Percentiles rank a stretch among this genome's conserved stretches.
phyloP scores from a whole-genome alignment of 805 yeast species.

The Zygosaccharomyces siamensis region DNA sequence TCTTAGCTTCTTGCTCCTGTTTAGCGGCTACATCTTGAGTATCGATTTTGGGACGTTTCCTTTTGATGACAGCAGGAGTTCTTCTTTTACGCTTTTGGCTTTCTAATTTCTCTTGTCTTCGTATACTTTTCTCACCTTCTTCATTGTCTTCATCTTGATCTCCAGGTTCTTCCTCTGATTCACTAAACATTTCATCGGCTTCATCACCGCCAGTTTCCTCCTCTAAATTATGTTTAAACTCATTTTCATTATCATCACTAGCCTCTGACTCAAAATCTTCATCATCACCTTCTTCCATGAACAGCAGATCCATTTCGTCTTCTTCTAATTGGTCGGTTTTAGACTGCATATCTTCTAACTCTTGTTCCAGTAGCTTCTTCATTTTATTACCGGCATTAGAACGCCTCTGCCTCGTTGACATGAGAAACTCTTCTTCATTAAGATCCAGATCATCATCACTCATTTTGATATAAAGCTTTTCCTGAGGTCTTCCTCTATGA shows the following conservation, averaged over 20 bases:
- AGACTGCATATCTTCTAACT: conserved; percentile 40
- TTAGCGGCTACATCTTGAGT: conserved; percentile 24
- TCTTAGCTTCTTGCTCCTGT: conserved; percentile 25
- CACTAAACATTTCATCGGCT: conserved; percentile 31
- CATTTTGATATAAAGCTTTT: conserved; percentile 4
- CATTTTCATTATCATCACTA: conserved; percentile 31
- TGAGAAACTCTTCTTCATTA: conserved; percentile 48
- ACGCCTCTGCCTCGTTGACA: conserved; percentile 71
- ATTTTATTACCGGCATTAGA: conserved; percentile 88
- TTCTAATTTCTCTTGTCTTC: conserved; percentile 37
- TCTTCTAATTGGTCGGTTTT: conserved; percentile 57
- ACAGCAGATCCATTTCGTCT: conserved; percentile 65
- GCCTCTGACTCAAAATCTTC: conserved; percentile 40
- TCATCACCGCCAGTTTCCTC: conserved; percentile 19
- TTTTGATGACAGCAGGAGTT: conserved; percentile 35
- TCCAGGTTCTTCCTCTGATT: conserved; percentile 38
- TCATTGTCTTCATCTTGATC: conserved; percentile 46
- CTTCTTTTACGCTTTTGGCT: conserved; percentile 22
- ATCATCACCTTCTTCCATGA: conserved; percentile 59
- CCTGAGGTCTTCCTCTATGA: neutral
- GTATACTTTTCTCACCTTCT: conserved; percentile 63
- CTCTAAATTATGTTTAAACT: conserved; percentile 20
- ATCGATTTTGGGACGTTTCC: conserved; percentile 26
- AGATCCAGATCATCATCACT: conserved; percentile 11
- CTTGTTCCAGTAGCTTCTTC: conserved; percentile 66